Percentiles rank a stretch among this genome's conserved stretches.
Conservation (phyloP, 1,284 basidiomycete species). For the Peniophora sp. region DNA sequence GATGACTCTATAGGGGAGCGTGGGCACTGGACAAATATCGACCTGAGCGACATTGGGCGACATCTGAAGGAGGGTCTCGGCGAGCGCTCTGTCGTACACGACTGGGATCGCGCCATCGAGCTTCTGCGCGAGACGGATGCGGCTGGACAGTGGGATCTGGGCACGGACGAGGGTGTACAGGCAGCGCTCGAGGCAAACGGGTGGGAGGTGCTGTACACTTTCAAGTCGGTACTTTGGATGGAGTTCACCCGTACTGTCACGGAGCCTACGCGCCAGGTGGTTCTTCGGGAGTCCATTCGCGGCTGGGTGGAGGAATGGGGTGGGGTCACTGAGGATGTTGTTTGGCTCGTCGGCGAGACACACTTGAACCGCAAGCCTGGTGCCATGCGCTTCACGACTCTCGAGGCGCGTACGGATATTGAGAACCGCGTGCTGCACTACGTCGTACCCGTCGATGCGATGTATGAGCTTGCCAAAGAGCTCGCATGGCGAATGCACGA, state of each 20-base stretch:
- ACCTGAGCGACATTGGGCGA: conserved; percentile 1
- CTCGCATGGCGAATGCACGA: conserved; percentile 27
- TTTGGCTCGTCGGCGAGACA: conserved; percentile 31
- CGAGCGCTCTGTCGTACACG: neutral
- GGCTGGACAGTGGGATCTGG: conserved; percentile 9
- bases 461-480: conserved; percentile 24
- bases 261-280: conserved; percentile 26
- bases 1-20: conserved; percentile 12
- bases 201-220: conserved; percentile 28
- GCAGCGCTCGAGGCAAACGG: conserved; percentile 26
- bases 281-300: conserved; percentile 22
- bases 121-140: conserved; percentile 4
- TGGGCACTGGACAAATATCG: conserved; percentile 11
- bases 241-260: conserved; percentile 34
- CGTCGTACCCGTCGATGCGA: conserved; percentile 20
- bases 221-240: conserved; percentile 25
- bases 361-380: conserved; percentile 36
- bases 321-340: conserved; percentile 23
- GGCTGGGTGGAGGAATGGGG: conserved; percentile 32
- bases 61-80: conserved; percentile 1
- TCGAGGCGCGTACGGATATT: conserved; percentile 21
- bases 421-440: conserved; percentile 26
- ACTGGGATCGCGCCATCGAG: neutral
- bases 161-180: conserved; percentile 21
- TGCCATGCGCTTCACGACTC: conserved; percentile 28